A percentile compares a stretch with the other conserved stretches of the same genome.
phyloP scores from a whole-genome alignment of 306 rosid genomes.

The Benincasa hispida region DNA sequence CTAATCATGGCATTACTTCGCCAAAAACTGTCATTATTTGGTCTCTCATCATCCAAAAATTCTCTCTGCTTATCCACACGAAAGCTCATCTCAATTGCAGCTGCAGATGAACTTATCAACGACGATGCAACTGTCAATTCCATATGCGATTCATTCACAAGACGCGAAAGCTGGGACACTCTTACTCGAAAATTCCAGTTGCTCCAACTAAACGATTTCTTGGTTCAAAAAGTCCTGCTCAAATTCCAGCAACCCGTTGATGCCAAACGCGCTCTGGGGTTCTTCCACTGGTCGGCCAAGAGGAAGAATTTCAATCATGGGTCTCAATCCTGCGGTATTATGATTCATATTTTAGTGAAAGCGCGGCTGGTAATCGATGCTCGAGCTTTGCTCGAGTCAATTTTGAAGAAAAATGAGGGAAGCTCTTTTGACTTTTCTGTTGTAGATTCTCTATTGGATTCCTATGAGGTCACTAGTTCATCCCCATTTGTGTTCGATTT shows the following conservation, averaged over 20 bases:
- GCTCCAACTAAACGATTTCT: slow-evolving; percentile 18
- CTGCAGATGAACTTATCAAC: not conserved
- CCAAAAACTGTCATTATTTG: not conserved
- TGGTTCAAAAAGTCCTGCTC: slow-evolving; percentile 33
- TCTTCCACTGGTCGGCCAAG: slow-evolving; percentile 67
- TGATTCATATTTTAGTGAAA: slow-evolving; percentile 39
- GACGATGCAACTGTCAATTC: not conserved
- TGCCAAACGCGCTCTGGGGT: slow-evolving; percentile 54
- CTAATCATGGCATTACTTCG: not conserved
- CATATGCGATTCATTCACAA: slow-evolving; percentile 35
- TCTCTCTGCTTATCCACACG: not conserved
- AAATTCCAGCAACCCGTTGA: slow-evolving; percentile 43
- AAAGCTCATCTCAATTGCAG: not conserved
- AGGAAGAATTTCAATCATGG: slow-evolving; percentile 34
- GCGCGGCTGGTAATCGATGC: slow-evolving; percentile 47
- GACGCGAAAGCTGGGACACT: slow-evolving; percentile 43
- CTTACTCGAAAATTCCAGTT: slow-evolving; percentile 25
- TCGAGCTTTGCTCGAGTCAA: slow-evolving; percentile 43
- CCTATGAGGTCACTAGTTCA: slow-evolving; percentile 29
- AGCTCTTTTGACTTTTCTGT: slow-evolving; percentile 14
- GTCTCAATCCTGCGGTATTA: slow-evolving; percentile 32
- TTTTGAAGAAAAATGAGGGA: slow-evolving; percentile 18
- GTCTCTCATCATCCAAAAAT: not conserved
- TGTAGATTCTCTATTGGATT: slow-evolving; percentile 35
- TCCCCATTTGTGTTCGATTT: slow-evolving; percentile 48